These are phyloP conservation scores for Annulohypoxylon moriforme DNA, from an alignment of 495 filamentous ascomycete genomes.

Conservation along the genomic window DNA sequence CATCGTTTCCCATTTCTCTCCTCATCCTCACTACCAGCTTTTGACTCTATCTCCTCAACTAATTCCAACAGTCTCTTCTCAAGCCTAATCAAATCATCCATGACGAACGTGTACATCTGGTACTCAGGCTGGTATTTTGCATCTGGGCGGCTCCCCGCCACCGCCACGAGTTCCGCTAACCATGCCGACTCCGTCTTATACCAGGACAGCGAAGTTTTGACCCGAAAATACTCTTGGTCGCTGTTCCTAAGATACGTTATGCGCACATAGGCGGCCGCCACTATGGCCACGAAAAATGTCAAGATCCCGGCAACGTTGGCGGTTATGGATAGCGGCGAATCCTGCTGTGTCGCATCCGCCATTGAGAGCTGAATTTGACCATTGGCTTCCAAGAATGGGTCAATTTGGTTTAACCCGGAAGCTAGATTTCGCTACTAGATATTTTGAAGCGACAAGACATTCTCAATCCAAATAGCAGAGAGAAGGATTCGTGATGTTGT, in stretches of 20 bases:
- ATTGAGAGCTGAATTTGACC: constrained; percentile 16
- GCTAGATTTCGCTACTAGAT: too few relatives aligned
- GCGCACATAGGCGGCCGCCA: constrained; percentile 49
- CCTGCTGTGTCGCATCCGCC: constrained; percentile 41
- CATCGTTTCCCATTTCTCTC: constrained; percentile 28
- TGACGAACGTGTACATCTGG: constrained; percentile 52
- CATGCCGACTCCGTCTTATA: constrained; percentile 54
- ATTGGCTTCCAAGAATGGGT: neutral
- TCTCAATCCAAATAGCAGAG: neutral
- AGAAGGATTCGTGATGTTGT: neutral
- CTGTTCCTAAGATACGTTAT: constrained; percentile 51
- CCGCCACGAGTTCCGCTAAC: constrained; percentile 47
- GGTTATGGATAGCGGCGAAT: constrained; percentile 48
- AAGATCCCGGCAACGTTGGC: constrained; percentile 54
- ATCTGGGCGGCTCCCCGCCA: constrained; percentile 21
- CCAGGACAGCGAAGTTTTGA: constrained; percentile 52
- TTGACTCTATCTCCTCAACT: constrained; percentile 47
- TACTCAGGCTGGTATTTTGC: constrained; percentile 39
- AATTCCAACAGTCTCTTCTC: constrained; percentile 50
- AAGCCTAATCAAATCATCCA: constrained; percentile 50
- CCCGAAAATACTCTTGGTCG: constrained; percentile 52
- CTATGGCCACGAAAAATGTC: constrained; percentile 52
- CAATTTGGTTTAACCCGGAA: neutral
- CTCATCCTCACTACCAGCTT: constrained; percentile 28
- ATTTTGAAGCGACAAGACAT: neutral